Percentiles rank a stretch among this genome's conserved stretches.
Evolutionary conservation across 1,139 yeast genomes (phyloP).

Genomic region (Sugiyamaella sp.): DNA sequence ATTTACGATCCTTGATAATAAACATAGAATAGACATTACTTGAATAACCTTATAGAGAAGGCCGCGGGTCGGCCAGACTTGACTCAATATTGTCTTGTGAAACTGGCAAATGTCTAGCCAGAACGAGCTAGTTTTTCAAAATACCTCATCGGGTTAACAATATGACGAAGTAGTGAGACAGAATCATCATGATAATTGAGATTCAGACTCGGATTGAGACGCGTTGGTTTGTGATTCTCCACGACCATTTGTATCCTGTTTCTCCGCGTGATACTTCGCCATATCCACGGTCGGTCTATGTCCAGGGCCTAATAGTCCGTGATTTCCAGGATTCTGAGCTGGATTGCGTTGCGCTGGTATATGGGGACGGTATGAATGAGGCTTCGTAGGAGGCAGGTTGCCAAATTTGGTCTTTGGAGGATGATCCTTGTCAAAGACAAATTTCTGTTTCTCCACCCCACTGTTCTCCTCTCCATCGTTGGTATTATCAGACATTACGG

Average conservation of each 20-base stretch:
- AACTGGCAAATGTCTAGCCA: neutral
- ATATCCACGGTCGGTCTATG: slow-evolving; percentile 15
- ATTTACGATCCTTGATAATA: neutral
- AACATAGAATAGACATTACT: neutral
- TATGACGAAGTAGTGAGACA: neutral
- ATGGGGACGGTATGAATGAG: slow-evolving; percentile 18
- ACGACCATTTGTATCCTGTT: neutral
- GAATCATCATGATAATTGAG: neutral
- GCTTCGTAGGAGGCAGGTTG: slow-evolving; percentile 14
- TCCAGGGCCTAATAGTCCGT: slow-evolving; percentile 16
- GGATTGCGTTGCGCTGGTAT: neutral
- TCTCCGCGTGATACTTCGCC: neutral
- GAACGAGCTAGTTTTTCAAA: neutral
- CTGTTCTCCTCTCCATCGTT: neutral
- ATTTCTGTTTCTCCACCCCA: neutral
- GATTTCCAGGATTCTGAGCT: slow-evolving; percentile 9
- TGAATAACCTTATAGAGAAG: neutral
- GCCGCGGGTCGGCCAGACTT: neutral
- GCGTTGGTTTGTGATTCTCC: neutral
- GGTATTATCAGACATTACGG: slow-evolving; percentile 7
- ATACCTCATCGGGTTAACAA: neutral
- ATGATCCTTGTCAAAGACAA: slow-evolving; percentile 9
- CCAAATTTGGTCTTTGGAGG: slow-evolving; percentile 11
- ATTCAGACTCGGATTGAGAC: neutral
- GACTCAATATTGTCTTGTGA: too few relatives aligned